Evolutionary conservation across 1,139 yeast species (phyloP), one percentile per base, ranked within the genome.

Genomic region (Dujonia santamariae): DNA sequence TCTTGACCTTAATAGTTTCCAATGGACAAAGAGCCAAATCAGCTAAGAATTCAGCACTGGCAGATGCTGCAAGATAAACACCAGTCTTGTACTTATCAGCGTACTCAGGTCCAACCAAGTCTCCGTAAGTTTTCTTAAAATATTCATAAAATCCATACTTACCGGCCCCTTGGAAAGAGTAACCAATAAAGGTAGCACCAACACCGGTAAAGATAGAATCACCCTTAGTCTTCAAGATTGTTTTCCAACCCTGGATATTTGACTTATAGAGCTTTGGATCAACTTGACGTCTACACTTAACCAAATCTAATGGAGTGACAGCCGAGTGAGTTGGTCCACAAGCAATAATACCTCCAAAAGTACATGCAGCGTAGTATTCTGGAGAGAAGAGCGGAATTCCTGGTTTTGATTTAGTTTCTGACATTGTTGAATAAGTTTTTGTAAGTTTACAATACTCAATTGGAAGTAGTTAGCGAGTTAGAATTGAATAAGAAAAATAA

Each of bases 241-340:
- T 68, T 46, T 68, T 72, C 79, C 88, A 85, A 19, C 92, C 97
- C 51, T 83, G 85, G 32, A 81, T 36, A 56, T 85, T 87, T 42
- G 92, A 79, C 47, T 67, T 72, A 65, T 88, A 88, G 21, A 88
- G 64, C 4, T 65, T 39, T 2, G 94, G 62, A 59, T 85, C 75
- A 30, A 88, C 96, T 63, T 90, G 97, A 49, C 94, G 72, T 56
- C 97, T 82, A 65, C 95, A 84, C 66, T 90, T 90, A 56, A 90
- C 95, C 44, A 90, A 69, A 64, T 90, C 97, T 43, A 90, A 72
- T 3, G 97, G 97, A 5, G 96, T 85, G 22, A 90, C 94, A 2
- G 85, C 76, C 2, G 96, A 80, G 63, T 90, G 97, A 11, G 97
- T 90, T 22, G 96, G 95, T 23, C 97, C 97, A 70, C 97, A 90